Evolutionary conservation across 2,329 filamentous ascomycete species (phyloP).

Genomic region (Hymenoscyphus repandus): DNA sequence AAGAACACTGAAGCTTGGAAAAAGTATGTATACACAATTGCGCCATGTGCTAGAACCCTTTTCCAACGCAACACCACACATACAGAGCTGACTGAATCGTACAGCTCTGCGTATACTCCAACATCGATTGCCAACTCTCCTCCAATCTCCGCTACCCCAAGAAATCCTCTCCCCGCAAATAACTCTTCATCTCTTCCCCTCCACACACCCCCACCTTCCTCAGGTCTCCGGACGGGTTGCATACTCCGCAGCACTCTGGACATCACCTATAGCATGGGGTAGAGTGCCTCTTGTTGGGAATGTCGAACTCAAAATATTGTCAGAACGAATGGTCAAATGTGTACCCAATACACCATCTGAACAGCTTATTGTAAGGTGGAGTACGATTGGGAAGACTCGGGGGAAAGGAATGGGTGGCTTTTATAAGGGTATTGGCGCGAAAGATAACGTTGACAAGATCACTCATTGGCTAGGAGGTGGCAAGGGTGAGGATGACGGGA

Average conservation of each 20-base stretch:
- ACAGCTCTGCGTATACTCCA: conserved; percentile 60
- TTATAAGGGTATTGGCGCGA: conserved; percentile 36
- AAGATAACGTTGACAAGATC: conserved; percentile 49
- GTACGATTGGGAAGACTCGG: conserved; percentile 54
- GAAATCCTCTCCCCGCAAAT: conserved; percentile 73
- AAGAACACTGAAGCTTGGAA: conserved; percentile 49
- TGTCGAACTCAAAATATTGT: conserved; percentile 79
- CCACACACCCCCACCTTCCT: conserved; percentile 82
- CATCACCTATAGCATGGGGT: conserved; percentile 93
- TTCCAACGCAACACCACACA: neutral
- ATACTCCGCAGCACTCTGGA: conserved; percentile 93
- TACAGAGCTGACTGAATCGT: conserved; percentile 7
- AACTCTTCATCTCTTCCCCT: conserved; percentile 64
- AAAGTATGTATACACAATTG: conserved; percentile 24
- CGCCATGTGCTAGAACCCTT: neutral
- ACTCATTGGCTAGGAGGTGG: conserved; percentile 40
- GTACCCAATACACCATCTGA: conserved; percentile 48
- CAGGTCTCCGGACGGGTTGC: conserved; percentile 86
- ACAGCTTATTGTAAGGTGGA: conserved; percentile 88
- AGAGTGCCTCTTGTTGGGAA: conserved; percentile 86
- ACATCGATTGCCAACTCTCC: conserved; percentile 60
- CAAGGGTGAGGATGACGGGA: conserved; percentile 53
- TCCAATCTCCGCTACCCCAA: conserved; percentile 63
- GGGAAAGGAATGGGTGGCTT: conserved; percentile 36
- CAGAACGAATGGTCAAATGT: conserved; percentile 69